These are phyloP conservation scores for Populus euphratica DNA, from an alignment of 345 rosid species.

Conservation along the genomic window DNA sequence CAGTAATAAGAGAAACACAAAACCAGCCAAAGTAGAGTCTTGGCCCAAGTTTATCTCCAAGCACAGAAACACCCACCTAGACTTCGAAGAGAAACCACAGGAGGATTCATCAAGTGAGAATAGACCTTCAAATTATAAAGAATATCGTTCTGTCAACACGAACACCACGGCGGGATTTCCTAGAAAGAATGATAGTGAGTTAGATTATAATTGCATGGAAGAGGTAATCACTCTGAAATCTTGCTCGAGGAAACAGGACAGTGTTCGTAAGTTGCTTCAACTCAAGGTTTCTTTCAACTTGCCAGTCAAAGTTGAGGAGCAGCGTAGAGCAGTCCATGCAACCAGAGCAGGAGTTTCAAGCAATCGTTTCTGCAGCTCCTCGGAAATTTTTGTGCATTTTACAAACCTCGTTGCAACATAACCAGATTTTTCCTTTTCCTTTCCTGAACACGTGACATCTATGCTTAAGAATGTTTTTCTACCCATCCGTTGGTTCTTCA, in stretches of 20 bases:
- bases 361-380: background rate
- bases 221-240: constrained; percentile 24
- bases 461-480: background rate
- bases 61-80: background rate
- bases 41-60: constrained; percentile 16
- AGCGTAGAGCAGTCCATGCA: background rate
- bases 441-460: background rate
- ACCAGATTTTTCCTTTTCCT: background rate
- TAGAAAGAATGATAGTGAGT: constrained; percentile 1
- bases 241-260: constrained; percentile 36
- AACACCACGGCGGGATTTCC: background rate
- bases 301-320: constrained; percentile 19
- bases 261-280: constrained; percentile 23
- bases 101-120: background rate
- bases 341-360: constrained; percentile 4
- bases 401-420: background rate
- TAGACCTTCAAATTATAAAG: background rate
- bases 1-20: background rate
- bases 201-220: background rate
- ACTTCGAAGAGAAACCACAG: constrained; percentile 8
- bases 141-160: background rate
- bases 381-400: background rate
- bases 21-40: constrained; percentile 13
- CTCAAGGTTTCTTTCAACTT: constrained; percentile 36
- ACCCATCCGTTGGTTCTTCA: background rate